Conservation (phyloP, 768 basidiomycete genomes). For the Tulasnella sp. region DNA sequence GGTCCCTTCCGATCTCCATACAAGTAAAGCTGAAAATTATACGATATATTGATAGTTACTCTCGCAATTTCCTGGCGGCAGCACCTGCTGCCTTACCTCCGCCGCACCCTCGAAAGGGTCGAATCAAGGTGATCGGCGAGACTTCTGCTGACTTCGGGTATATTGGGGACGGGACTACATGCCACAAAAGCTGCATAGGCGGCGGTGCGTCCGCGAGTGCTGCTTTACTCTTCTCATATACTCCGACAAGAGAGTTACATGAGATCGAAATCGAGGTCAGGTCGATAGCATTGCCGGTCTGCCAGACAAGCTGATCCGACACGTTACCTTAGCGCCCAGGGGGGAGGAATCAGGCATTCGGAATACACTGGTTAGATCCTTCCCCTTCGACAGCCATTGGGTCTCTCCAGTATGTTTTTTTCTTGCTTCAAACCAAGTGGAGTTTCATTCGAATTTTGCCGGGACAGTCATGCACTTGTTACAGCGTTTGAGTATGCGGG, state of each 20-base stretch:
- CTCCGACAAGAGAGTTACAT: not conserved
- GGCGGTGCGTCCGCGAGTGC: not conserved
- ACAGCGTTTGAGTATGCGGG: not conserved
- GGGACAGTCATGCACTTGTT: not conserved
- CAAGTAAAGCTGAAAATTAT: too few relatives aligned
- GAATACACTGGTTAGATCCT: not conserved
- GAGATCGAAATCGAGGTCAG: not conserved
- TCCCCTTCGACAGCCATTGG: not conserved
- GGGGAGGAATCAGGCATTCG: not conserved
- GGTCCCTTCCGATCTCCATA: too few relatives aligned
- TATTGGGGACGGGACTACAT: not conserved
- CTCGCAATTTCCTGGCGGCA: too few relatives aligned
- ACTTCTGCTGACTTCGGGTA: not conserved
- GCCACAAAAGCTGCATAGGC: not conserved
- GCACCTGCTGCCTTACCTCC: too few relatives aligned
- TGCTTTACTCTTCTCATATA: not conserved
- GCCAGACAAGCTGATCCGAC: not conserved
- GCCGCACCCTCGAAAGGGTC: not conserved
- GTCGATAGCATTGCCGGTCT: not conserved
- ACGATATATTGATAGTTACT: too few relatives aligned
- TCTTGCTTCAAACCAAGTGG: not conserved
- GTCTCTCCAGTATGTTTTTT: not conserved
- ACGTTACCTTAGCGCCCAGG: not conserved
- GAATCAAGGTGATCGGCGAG: not conserved
- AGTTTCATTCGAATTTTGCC: not conserved